These are phyloP conservation scores for Reticulascus tulasneorum DNA, from an alignment of 2,329 filamentous ascomycete genomes.

Conservation along the genomic window DNA sequence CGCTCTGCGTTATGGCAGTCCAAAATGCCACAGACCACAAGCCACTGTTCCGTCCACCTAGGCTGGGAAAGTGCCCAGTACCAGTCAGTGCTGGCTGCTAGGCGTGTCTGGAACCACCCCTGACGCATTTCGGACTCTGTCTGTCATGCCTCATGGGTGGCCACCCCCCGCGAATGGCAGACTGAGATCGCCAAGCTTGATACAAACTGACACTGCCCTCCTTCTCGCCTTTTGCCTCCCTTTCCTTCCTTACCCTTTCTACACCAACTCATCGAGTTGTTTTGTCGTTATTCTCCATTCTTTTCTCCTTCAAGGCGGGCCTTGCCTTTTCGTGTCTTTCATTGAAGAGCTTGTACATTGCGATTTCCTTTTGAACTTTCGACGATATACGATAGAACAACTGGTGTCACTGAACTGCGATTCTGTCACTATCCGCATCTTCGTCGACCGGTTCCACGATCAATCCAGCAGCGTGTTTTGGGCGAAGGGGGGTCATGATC, in stretches of 20 bases:
- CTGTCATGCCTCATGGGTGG: slow-evolving; percentile 15
- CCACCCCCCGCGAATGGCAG: slow-evolving; percentile 13
- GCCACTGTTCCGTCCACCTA: too few species aligned
- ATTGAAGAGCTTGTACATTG: too few species aligned
- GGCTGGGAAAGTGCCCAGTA: too few species aligned
- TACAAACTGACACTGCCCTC: slow-evolving; percentile 14
- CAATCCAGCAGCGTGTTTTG: too few species aligned
- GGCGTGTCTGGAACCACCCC: slow-evolving; percentile 14
- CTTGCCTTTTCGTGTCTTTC: too few species aligned
- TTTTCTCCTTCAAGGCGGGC: slow-evolving; percentile 3
- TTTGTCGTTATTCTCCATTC: slow-evolving; percentile 1
- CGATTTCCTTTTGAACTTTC: too few species aligned
- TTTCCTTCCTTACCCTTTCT: slow-evolving; percentile 7
- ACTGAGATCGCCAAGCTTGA: slow-evolving; percentile 16
- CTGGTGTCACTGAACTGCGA: neutral
- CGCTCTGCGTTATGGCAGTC: too few species aligned
- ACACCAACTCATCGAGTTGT: slow-evolving; percentile 4
- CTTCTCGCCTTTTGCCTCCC: slow-evolving; percentile 7
- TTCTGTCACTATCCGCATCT: too few species aligned
- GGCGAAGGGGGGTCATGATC: slow-evolving; percentile 12
- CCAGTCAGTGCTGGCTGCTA: slow-evolving; percentile 14
- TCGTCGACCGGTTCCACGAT: too few species aligned
- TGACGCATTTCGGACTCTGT: slow-evolving; percentile 10
- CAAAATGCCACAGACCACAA: too few species aligned
- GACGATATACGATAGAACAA: too few species aligned